Percentiles rank a stretch among this genome's conserved stretches.
Evolutionary conservation across 805 yeast species (phyloP).

Genomic region (Komagataella ulmi): DNA sequence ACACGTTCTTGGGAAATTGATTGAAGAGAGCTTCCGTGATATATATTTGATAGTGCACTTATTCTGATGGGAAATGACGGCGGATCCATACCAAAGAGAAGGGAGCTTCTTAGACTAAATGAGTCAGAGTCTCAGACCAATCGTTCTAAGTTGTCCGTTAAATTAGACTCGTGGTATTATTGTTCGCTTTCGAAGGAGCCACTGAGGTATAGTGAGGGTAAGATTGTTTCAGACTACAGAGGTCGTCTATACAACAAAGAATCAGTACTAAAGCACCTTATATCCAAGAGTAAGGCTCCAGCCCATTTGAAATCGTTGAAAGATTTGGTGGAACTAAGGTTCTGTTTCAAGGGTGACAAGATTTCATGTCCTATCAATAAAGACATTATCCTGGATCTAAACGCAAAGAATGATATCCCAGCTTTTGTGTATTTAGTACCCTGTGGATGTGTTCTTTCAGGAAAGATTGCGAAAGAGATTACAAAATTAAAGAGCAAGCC

Average conservation of each 20-base stretch:
- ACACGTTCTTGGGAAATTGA: background rate
- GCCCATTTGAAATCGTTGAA: constrained; percentile 22
- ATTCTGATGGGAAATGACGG: constrained; percentile 38
- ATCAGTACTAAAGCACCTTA: constrained; percentile 40
- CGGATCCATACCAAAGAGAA: constrained; percentile 52
- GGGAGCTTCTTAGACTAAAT: constrained; percentile 26
- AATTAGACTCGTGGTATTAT: constrained; percentile 20
- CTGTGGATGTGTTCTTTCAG: constrained; percentile 30
- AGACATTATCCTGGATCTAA: background rate
- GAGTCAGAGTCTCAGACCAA: constrained; percentile 8
- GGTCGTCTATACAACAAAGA: constrained; percentile 61
- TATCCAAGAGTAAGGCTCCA: constrained; percentile 14
- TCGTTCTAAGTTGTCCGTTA: constrained; percentile 9
- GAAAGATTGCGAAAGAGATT: constrained; percentile 15
- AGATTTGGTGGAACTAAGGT: constrained; percentile 26
- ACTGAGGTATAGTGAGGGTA: constrained; percentile 20
- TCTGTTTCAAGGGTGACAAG: background rate
- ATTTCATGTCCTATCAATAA: constrained; percentile 1
- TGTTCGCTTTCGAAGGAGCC: constrained; percentile 33
- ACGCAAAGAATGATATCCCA: background rate
- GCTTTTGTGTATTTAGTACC: constrained; percentile 29
- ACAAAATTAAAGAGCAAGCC: constrained; percentile 1
- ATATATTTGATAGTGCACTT: background rate
- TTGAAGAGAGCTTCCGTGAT: background rate
- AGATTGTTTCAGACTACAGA: constrained; percentile 53